Conservation (phyloP, 176 grass and related monocot genomes). For the Cenchrus purpureus region DNA sequence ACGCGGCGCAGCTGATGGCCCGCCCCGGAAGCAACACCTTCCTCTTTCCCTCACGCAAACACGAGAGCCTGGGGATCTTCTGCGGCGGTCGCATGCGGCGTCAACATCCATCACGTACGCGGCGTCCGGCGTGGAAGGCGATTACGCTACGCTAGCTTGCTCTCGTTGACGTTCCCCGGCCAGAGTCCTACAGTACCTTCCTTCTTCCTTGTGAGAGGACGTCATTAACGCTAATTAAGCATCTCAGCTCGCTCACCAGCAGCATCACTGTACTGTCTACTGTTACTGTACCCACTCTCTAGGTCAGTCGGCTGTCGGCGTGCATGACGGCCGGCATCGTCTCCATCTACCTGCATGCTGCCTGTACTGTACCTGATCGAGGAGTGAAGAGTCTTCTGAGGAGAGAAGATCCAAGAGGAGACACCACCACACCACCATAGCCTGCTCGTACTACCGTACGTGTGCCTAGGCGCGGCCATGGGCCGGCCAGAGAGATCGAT, state of each 20-base stretch:
- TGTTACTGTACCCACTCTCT: neutral
- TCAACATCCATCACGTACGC: neutral
- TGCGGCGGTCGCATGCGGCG: neutral
- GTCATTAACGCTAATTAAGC: conserved; percentile 24
- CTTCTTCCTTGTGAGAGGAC: conserved; percentile 15
- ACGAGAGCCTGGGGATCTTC: conserved; percentile 29
- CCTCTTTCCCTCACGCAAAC: conserved; percentile 71
- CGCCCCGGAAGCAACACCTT: conserved; percentile 39
- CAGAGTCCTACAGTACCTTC: neutral
- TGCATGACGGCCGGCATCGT: neutral
- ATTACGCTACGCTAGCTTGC: conserved; percentile 18
- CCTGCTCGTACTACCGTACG: conserved; percentile 10
- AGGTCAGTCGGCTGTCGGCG: neutral
- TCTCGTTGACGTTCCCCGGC: neutral
- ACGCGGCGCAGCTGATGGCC: conserved; percentile 52
- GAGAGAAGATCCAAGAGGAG: neutral
- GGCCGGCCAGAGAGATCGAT: neutral
- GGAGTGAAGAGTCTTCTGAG: neutral
- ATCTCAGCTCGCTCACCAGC: neutral
- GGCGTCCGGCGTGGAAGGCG: neutral
- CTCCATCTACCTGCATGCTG: neutral
- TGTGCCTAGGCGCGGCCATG: neutral
- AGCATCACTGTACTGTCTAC: neutral
- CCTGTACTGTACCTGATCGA: neutral
- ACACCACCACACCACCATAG: neutral